phyloP scores from a whole-genome alignment of 306 rosid species.

The Cucumis melo region DNA sequence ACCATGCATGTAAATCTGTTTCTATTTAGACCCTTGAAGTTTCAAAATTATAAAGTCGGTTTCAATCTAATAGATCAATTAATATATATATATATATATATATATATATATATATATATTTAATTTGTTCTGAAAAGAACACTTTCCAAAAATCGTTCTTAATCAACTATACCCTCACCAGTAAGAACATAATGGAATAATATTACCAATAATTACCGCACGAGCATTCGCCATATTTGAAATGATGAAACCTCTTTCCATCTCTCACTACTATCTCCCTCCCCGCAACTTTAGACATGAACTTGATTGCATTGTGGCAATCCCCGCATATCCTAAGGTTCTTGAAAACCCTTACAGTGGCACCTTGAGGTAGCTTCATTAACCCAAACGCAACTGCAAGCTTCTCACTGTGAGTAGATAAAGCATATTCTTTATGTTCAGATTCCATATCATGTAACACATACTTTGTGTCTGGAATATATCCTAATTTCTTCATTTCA shows the following conservation, averaged over 20 bases:
- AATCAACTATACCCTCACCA: too few species aligned
- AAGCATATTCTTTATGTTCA: slow-evolving; percentile 9
- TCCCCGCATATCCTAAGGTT: slow-evolving; percentile 15
- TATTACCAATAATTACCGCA: slow-evolving; percentile 9
- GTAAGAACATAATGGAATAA: too few species aligned
- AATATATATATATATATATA: too few species aligned
- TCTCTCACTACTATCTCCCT: slow-evolving; percentile 13
- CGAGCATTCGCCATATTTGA: slow-evolving; percentile 4
- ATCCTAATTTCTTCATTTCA: slow-evolving; percentile 12
- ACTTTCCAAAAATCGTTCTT: too few species aligned
- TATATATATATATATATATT: too few species aligned
- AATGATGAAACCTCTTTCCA: slow-evolving; percentile 17
- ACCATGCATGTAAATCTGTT: too few species aligned
- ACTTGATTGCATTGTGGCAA: slow-evolving; percentile 12
- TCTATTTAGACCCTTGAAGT: too few species aligned
- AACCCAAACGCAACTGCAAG: slow-evolving; percentile 15
- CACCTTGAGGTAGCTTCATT: slow-evolving; percentile 12
- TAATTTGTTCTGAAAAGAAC: too few species aligned
- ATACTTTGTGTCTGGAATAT: slow-evolving; percentile 11
- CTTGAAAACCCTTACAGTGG: slow-evolving; percentile 10
- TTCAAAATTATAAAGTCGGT: too few species aligned
- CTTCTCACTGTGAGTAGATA: slow-evolving; percentile 15
- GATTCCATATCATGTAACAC: slow-evolving; percentile 14
- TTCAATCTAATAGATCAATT: too few species aligned
- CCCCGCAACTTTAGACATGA: slow-evolving; percentile 10